Evolutionary conservation across 2,329 filamentous ascomycete genomes (phyloP).

Genomic region (Hypoxylon rubiginosum): DNA sequence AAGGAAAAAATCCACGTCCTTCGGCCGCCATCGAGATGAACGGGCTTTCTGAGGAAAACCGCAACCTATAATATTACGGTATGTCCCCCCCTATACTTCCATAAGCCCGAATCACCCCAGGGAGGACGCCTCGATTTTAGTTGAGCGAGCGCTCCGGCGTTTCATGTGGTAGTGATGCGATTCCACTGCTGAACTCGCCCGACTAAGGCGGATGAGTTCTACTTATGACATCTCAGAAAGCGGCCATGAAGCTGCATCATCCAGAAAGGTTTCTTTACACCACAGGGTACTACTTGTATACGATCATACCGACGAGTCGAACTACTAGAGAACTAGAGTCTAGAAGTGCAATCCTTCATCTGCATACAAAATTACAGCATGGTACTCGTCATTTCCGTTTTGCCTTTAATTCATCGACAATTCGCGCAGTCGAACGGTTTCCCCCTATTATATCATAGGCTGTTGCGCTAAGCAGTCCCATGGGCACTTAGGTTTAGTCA

Average conservation of each 20-base stretch:
- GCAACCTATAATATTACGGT: too few species aligned
- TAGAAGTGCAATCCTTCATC: neutral
- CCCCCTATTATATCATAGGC: neutral
- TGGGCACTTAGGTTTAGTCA: neutral
- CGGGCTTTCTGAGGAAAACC: neutral
- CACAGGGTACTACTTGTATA: too few species aligned
- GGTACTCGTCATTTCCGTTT: neutral
- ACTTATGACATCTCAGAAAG: conserved; percentile 17
- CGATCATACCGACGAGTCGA: neutral
- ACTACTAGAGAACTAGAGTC: neutral
- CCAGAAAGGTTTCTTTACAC: conserved; percentile 4
- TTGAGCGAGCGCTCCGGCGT: neutral
- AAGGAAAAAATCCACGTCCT: too few species aligned
- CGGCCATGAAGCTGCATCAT: conserved; percentile 7
- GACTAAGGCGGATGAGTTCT: neutral
- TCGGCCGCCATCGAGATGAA: too few species aligned
- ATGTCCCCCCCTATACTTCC: too few species aligned
- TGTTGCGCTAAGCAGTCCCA: neutral
- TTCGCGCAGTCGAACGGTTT: too few species aligned
- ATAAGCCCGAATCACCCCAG: too few species aligned
- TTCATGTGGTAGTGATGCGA: neutral
- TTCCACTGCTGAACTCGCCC: neutral
- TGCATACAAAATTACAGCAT: neutral
- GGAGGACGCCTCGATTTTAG: neutral
- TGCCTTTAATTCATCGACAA: too few species aligned